phyloP scores from a whole-genome alignment of 2,329 filamentous ascomycete genomes.

The Fusarium sp. region DNA sequence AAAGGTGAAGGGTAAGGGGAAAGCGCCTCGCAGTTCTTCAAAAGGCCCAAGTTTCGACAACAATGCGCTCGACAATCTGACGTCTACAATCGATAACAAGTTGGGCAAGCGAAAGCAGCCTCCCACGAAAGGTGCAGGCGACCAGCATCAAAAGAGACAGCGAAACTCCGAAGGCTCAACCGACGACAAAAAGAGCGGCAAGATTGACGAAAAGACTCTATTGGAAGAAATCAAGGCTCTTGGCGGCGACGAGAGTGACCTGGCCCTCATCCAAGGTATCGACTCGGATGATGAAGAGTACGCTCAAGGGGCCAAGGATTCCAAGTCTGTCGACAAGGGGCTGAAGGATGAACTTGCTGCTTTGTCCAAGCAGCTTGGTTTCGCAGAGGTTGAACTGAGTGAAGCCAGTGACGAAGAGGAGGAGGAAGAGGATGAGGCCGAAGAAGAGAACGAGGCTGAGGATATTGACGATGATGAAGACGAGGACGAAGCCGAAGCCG shows the following conservation, averaged over 20 bases:
- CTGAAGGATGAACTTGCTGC: slow-evolving; percentile 55
- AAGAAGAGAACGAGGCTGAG: slow-evolving; percentile 49
- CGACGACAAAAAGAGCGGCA: slow-evolving; percentile 43
- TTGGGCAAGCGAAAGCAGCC: slow-evolving; percentile 63
- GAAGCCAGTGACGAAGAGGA: slow-evolving; percentile 57
- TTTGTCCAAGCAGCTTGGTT: slow-evolving; percentile 57
- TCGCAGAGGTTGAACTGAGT: slow-evolving; percentile 52
- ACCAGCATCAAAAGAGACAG: slow-evolving; percentile 56
- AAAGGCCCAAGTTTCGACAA: slow-evolving; percentile 59
- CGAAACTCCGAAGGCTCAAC: slow-evolving; percentile 49
- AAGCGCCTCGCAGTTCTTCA: slow-evolving; percentile 47
- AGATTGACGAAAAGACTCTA: slow-evolving; percentile 58
- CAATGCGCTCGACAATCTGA: slow-evolving; percentile 65
- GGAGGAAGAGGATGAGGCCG: slow-evolving; percentile 53
- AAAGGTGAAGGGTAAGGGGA: slow-evolving; percentile 53
- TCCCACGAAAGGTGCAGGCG: slow-evolving; percentile 52
- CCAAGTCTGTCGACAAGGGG: slow-evolving; percentile 57
- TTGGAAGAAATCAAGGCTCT: slow-evolving; percentile 74
- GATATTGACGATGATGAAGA: slow-evolving; percentile 19
- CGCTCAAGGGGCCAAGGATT: slow-evolving; percentile 49
- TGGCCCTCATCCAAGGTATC: slow-evolving; percentile 70
- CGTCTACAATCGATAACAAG: slow-evolving; percentile 68
- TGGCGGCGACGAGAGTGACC: slow-evolving; percentile 74
- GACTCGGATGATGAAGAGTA: slow-evolving; percentile 58
- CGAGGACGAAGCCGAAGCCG: slow-evolving; percentile 47